Base-by-base conservation (phyloP, 345 rosid species). In the Murraya paniculata region DNA sequence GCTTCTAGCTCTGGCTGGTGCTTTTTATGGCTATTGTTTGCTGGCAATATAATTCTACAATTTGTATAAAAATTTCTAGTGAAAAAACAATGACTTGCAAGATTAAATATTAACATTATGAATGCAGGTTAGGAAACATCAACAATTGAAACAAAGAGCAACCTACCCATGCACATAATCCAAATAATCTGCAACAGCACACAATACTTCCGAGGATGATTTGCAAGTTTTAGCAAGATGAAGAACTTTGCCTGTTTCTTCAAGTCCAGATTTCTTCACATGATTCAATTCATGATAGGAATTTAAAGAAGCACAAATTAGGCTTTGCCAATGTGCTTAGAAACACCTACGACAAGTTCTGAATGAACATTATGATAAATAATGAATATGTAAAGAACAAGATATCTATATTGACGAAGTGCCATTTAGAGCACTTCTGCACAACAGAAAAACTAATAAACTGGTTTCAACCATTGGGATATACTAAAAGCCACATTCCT, bases 131-230 rank as follows among this genome's bases (percentile, higher is more conserved):
- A 45, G 14, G 74, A 62, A 24, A 67, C 14, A 77, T 58, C 31
- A 62, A 50, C 1, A 4, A 30, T 64, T 58, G 38, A 61, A 38
- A 53, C 36, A 72, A 41, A 81, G 64, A 35, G 7, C 38, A 35
- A 79, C 93, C 76, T 86, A 95, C 98, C 91, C 85, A 74, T 86
- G 81, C 81, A 83, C 41, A 53, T 64, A 59, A 85, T 93, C 98
- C 79, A 93, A 84, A 84, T 76, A 91, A 80, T 95, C 97, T 72
- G 97, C 97, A 76, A 85, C 89, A 57, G 97, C 87, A 68, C 81
- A 80, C 77, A 94, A 86, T 57, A 92, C 93, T 77, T 90, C 91
- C 8, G 81, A 74, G 71, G 94, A 92, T 48, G 92, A 87, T 77
- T 86, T 90, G 87, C 86, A 88, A 70, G 84, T 84, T 80, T 87